Base-by-base conservation (phyloP, 208 protist genomes). In the Crithidia thermophila region DNA sequence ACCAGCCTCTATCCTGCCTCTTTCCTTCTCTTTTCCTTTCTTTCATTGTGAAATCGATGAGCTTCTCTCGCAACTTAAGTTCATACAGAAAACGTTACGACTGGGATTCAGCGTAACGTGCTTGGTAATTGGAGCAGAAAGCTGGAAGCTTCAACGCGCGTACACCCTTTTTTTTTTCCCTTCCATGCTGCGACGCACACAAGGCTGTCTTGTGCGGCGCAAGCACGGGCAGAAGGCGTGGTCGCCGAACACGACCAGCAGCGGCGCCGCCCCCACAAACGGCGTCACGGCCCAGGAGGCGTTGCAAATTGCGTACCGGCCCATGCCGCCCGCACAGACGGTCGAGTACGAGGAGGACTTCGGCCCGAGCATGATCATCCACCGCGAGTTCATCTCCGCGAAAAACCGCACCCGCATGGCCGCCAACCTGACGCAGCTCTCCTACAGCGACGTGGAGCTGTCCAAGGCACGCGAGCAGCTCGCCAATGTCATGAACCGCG, bases 341-440 rank as follows among this genome's bases (percentile, higher is more conserved):
- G 90, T 95, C 0, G 87, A 95, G 76, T 92, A 93, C 74, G 87
- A 95, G 63, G 87, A 95, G 60, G 90, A 95, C 66, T 95, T 91
- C 67, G 87, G 87, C 14, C 71, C 67, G 47, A 94, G 85, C 56
- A 73, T 95, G 67, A 90, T 94, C 72, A 87, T 95, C 30, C 90
- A 95, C 58, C 90, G 90, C 42, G 87, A 95, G 79, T 95, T 86
- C 45, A 70, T 95, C 31, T 89, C 90, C 14, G 73, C 82, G 39
- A 75, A 74, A 63, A 62, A 82, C 60, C 82, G 87, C 33, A 71
- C 81, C 33, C 81, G 74, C 23, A 83, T 92, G 81, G 70, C 66
- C 11, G 82, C 83, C 21, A 77, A 87, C 56, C 64, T 94, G 16
- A 65, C 81, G 18, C 47, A 77, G n/a, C 60, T 95, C 20, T 75